Base-by-base conservation (phyloP, 768 basidiomycete species). In the Lyophyllum decastes region DNA sequence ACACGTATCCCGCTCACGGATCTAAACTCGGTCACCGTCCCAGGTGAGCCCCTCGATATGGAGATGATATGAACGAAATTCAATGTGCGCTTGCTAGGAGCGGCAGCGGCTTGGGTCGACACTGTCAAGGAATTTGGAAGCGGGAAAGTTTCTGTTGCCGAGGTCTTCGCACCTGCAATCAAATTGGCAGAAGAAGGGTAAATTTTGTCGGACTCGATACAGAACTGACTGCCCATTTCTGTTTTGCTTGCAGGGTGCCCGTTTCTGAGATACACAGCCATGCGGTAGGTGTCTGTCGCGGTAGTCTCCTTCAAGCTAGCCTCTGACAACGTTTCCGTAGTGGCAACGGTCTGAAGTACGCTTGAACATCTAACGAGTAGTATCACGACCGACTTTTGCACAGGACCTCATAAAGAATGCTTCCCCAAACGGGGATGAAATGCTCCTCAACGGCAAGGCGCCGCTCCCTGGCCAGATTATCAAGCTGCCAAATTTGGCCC, bases 61-160 rank as follows among this genome's bases (percentile, higher is more conserved):
- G 12, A 3, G 6, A 30, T 30, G 4, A 58, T 22, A 10, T 33
- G 64, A 55, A 25, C 9, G 33, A 19, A 60, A 38, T 35, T 16
- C 56, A 57, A 35, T 45, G 14, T 25, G 30, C 25, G 34, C 27
- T 64, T n/a, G n/a, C n/a, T 67, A 83, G 95, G 96, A 50, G 90
- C 92, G n/a, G 92, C 95, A 2, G 92, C 94, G 33, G 94, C 94
- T 16, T 98, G 96, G 95, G 78, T 92, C 17, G 97, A 98, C 70
- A 91, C 94, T 0, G 79, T 98, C 33, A 83, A 91, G 58, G 76
- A 77, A 38, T 86, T 97, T 53, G 96, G 96, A 17, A 92, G 86
- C 60, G 89, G 92, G 10, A 86, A 83, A 14, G 67, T 84, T 14
- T 72, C 76, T 41, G 63, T 80, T 46, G 82, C 82, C 2, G 92